These are phyloP conservation scores for Penicillium coprophilum DNA, from an alignment of 495 filamentous ascomycete genomes.

Conservation along the genomic window DNA sequence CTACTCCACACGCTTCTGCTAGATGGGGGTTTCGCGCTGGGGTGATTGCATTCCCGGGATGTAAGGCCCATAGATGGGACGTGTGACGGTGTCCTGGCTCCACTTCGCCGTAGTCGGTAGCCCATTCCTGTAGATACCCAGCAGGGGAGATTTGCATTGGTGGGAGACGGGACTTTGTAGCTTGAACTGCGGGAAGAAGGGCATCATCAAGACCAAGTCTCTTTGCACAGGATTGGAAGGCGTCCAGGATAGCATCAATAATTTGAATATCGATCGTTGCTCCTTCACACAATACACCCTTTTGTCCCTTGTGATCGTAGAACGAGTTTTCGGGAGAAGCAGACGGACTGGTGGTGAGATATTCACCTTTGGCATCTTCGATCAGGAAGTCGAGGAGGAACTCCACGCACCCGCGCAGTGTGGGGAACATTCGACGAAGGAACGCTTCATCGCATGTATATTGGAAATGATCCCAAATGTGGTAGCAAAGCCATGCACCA, in stretches of 20 bases:
- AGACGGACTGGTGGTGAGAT: conserved; percentile 46
- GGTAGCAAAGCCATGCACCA: conserved; percentile 48
- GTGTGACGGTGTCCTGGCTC: conserved; percentile 53
- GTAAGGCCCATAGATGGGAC: conserved; percentile 47
- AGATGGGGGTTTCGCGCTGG: conserved; percentile 25
- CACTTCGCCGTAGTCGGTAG: conserved; percentile 43
- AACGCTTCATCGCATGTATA: conserved; percentile 39
- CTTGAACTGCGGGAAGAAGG: conserved; percentile 18
- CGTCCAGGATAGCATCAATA: conserved; percentile 38
- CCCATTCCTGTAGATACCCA: conserved; percentile 52
- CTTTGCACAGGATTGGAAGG: conserved; percentile 28
- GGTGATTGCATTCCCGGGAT: conserved; percentile 32
- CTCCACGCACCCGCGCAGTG: conserved; percentile 38
- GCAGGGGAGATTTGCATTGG: conserved; percentile 36
- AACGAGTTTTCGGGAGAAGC: conserved; percentile 52
- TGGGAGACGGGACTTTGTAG: conserved; percentile 26
- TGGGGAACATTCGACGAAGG: conserved; percentile 34
- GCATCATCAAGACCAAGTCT: conserved; percentile 26
- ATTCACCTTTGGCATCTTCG: conserved; percentile 36
- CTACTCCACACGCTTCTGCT: conserved; percentile 38
- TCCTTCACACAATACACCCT: conserved; percentile 41
- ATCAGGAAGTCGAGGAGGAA: conserved; percentile 50
- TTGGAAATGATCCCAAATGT: conserved; percentile 48
- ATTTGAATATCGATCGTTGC: conserved; percentile 53
- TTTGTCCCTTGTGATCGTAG: conserved; percentile 25